These are phyloP conservation scores for Kwoniella europaea DNA, from an alignment of 768 basidiomycete genomes.

Conservation along the genomic window DNA sequence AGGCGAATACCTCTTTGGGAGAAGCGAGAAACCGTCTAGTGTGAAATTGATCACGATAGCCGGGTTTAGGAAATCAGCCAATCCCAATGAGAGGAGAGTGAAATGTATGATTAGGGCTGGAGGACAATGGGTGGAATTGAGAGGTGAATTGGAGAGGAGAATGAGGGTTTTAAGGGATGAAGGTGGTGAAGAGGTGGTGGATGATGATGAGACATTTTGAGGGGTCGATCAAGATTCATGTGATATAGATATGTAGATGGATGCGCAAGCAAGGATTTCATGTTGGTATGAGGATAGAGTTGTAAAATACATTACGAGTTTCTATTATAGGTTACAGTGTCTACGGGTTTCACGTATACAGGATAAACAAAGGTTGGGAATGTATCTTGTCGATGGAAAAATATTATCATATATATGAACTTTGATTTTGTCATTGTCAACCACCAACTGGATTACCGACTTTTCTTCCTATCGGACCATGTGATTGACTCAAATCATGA, in stretches of 20 bases:
- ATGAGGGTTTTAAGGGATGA: slow-evolving; percentile 7
- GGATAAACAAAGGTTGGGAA: too few relatives aligned
- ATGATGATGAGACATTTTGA: slow-evolving; percentile 12
- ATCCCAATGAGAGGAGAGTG: slow-evolving; percentile 6
- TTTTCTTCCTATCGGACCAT: too few relatives aligned
- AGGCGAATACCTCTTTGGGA: slow-evolving; percentile 49
- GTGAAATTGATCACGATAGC: slow-evolving; percentile 45
- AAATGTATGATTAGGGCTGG: slow-evolving; percentile 34
- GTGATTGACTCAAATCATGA: background rate
- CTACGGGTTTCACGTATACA: too few relatives aligned
- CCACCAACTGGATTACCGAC: too few relatives aligned
- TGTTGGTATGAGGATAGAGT: background rate
- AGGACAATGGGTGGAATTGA: slow-evolving; percentile 37
- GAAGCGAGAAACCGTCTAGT: slow-evolving; percentile 31
- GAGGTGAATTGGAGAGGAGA: slow-evolving; percentile 18
- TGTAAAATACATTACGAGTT: background rate
- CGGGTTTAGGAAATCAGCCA: slow-evolving; percentile 6
- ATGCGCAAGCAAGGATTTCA: too few relatives aligned
- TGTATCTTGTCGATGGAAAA: too few relatives aligned
- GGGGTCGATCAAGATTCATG: background rate
- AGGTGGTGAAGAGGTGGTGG: background rate
- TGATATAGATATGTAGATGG: too few relatives aligned
- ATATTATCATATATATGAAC: too few relatives aligned
- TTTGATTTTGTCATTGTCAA: too few relatives aligned
- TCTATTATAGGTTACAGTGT: background rate